These are phyloP conservation scores for Coemansia sp. DNA, from an alignment of 192 early-diverging fungal species.

Conservation along the genomic window DNA sequence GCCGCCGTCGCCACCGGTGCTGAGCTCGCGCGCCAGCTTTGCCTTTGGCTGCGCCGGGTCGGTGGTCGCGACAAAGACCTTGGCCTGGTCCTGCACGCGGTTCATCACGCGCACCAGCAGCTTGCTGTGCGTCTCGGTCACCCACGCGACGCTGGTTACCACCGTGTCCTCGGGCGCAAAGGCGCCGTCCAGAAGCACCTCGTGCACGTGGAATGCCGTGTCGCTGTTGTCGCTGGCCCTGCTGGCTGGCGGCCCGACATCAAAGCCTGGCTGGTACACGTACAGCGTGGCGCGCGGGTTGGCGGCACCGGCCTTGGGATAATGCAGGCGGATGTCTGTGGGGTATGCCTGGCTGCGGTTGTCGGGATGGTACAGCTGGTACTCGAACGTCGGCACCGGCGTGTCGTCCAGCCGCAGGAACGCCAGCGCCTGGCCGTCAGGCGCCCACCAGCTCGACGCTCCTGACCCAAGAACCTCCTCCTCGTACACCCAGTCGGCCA, in stretches of 20 bases:
- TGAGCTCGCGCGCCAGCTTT: constrained; percentile 61
- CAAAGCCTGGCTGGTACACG: constrained; percentile 60
- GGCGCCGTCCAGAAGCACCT: constrained; percentile 42
- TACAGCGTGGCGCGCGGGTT: constrained; percentile 82
- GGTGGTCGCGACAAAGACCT: constrained; percentile 63
- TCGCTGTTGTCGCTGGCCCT: constrained; percentile 46
- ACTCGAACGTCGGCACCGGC: constrained; percentile 72
- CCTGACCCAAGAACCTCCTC: constrained; percentile 81
- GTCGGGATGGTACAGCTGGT: constrained; percentile 71
- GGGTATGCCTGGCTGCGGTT: constrained; percentile 65
- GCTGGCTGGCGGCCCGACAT: constrained; percentile 8
- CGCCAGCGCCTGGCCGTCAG: constrained; percentile 71
- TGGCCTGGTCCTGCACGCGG: constrained; percentile 82
- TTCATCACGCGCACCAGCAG: constrained; percentile 84
- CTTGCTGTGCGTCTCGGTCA: constrained; percentile 58
- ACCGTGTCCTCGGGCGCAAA: constrained; percentile 67
- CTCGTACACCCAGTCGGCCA: constrained; percentile 99
- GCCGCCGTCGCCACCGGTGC: constrained; percentile 49
- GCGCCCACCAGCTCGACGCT: constrained; percentile 85
- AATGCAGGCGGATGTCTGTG: constrained; percentile 69
- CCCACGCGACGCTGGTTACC: constrained; percentile 83
- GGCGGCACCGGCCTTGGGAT: constrained; percentile 86
- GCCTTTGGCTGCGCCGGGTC: constrained; percentile 41
- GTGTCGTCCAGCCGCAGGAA: constrained; percentile 88
- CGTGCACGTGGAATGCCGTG: constrained; percentile 47